Evolutionary conservation across 768 basidiomycete genomes (phyloP).

Genomic region (Tricholoma flavovirens): DNA sequence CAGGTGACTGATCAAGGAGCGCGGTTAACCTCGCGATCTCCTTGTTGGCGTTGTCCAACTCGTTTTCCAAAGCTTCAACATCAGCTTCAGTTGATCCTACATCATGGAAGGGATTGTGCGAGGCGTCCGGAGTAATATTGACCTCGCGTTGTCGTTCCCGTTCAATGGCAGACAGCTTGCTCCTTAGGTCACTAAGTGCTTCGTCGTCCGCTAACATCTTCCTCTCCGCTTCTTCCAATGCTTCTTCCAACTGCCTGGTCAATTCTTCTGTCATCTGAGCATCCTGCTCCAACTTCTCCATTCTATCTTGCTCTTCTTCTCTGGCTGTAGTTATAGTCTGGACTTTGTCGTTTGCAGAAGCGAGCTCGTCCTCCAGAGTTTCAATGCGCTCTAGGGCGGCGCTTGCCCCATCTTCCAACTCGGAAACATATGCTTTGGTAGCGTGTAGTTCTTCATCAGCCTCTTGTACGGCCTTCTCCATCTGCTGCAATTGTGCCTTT

Average conservation of each 20-base stretch:
- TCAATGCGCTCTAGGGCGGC: constrained; percentile 48
- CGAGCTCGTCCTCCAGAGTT: constrained; percentile 51
- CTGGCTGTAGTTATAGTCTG: constrained; percentile 38
- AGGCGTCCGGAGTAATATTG: constrained; percentile 25
- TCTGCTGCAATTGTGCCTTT: constrained; percentile 19
- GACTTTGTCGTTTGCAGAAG: constrained; percentile 38
- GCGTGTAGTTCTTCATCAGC: constrained; percentile 41
- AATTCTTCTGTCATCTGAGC: constrained; percentile 48
- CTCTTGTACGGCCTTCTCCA: constrained; percentile 32
- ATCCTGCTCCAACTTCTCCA: constrained; percentile 49
- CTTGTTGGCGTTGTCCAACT: constrained; percentile 70
- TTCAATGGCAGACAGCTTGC: constrained; percentile 49
- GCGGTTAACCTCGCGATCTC: constrained; percentile 70
- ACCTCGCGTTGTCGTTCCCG: constrained; percentile 50
- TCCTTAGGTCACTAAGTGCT: constrained; percentile 42
- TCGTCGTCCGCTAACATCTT: constrained; percentile 63
- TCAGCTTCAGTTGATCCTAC: constrained; percentile 46
- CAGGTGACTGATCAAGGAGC: constrained; percentile 65
- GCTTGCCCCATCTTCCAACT: constrained; percentile 58
- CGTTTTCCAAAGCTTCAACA: constrained; percentile 61
- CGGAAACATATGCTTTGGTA: constrained; percentile 46
- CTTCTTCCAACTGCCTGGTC: constrained; percentile 66
- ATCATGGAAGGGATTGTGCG: constrained; percentile 22
- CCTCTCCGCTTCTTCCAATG: constrained; percentile 66
- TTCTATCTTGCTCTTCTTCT: constrained; percentile 42